Conservation (phyloP, 768 basidiomycete genomes). For the Coprinopsis marcescibilis region DNA sequence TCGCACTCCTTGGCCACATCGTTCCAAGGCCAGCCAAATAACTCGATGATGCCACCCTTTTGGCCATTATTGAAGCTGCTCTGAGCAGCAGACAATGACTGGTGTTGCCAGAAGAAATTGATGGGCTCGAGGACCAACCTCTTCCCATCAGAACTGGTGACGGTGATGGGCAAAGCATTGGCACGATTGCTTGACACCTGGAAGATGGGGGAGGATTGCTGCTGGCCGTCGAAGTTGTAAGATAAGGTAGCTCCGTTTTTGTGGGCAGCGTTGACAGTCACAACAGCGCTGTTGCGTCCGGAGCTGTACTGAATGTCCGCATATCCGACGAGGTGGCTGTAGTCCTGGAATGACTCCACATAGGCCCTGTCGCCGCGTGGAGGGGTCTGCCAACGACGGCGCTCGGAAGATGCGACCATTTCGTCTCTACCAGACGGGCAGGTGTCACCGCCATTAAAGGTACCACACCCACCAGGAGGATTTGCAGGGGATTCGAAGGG, state of each 20-base stretch:
- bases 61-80: constrained; percentile 9
- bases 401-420: constrained; percentile 7
- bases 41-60: constrained; percentile 9
- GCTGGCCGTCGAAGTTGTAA: constrained; percentile 4
- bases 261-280: constrained; percentile 6
- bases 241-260: background rate
- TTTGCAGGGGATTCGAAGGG: background rate
- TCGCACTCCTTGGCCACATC: constrained; percentile 9
- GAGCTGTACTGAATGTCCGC: constrained; percentile 11
- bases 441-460: constrained; percentile 8
- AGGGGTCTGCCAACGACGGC: constrained; percentile 11
- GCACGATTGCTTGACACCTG: constrained; percentile 1
- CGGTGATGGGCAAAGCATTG: constrained; percentile 3
- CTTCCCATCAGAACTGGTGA: constrained; percentile 8
- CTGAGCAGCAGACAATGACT: constrained; percentile 4
- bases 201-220: constrained; percentile 7
- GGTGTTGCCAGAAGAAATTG: constrained; percentile 11
- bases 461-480: constrained; percentile 4
- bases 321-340: constrained; percentile 9
- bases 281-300: constrained; percentile 3
- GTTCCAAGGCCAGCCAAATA: constrained; percentile 10
- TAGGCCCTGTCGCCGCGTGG: constrained; percentile 5
- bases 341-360: constrained; percentile 9
- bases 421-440: background rate
- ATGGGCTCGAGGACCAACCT: constrained; percentile 6